These are phyloP conservation scores for Marasmius sp. DNA, from an alignment of 1,284 basidiomycete species.

Conservation along the genomic window DNA sequence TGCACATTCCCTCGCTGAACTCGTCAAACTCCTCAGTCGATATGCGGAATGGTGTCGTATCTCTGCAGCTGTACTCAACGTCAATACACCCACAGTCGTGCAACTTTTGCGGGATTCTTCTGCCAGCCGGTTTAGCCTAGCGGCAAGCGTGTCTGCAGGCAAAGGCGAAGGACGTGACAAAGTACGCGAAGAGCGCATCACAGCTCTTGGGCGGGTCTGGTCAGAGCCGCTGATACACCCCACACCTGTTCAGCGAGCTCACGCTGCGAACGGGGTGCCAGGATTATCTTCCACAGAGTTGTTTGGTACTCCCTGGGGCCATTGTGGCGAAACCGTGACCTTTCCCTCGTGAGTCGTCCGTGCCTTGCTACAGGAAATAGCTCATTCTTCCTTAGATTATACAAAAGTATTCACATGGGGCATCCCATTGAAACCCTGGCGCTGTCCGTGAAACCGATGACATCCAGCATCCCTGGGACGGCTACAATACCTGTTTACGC, in stretches of 20 bases:
- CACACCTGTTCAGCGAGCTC: constrained; percentile 17
- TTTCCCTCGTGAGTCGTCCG: constrained; percentile 16
- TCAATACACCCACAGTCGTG: constrained; percentile 21
- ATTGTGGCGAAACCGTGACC: constrained; percentile 18
- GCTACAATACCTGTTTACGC: constrained; percentile 13
- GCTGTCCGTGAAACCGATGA: constrained; percentile 19
- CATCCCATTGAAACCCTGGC: constrained; percentile 15
- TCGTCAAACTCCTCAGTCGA: constrained; percentile 7
- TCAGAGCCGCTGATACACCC: constrained; percentile 7
- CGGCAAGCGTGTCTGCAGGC: constrained; percentile 17
- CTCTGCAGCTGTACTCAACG: constrained; percentile 10
- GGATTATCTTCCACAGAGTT: constrained; percentile 14
- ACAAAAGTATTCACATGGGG: constrained; percentile 10
- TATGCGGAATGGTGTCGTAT: constrained; percentile 18
- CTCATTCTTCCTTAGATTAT: constrained; percentile 9
- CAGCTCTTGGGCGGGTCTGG: constrained; percentile 12
- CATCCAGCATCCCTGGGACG: constrained; percentile 13
- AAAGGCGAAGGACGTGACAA: constrained; percentile 16
- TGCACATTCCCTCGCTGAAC: constrained; percentile 4
- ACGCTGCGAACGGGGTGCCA: constrained; percentile 12
- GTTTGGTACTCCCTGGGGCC: constrained; percentile 20
- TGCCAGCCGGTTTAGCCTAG: constrained; percentile 12
- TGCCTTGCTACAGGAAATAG: background rate
- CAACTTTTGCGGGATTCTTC: constrained; percentile 11
- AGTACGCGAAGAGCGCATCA: constrained; percentile 11